These are phyloP conservation scores for Euphorbia lathyris DNA, from an alignment of 345 rosid genomes.

Conservation along the genomic window DNA sequence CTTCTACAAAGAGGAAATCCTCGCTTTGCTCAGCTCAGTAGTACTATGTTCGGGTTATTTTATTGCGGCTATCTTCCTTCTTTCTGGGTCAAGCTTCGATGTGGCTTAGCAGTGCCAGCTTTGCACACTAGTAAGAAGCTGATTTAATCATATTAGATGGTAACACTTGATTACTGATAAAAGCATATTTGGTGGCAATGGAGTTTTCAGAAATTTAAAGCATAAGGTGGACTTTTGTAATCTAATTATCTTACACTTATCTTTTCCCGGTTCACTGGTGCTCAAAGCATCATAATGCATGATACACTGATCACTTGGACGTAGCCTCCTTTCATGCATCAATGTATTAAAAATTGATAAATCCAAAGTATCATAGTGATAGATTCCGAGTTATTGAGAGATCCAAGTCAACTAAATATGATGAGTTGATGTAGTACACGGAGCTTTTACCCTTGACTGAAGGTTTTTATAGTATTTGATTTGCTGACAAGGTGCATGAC, in stretches of 20 bases:
- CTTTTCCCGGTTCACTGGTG: background rate
- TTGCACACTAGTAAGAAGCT: conserved; percentile 66
- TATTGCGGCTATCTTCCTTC: conserved; percentile 92
- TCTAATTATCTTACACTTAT: background rate
- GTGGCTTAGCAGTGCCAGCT: conserved; percentile 78
- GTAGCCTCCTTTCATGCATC: background rate
- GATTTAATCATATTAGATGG: conserved; percentile 9
- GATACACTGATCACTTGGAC: background rate
- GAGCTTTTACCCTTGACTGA: background rate
- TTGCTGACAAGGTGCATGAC: background rate
- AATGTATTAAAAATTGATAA: background rate
- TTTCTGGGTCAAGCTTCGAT: conserved; percentile 92
- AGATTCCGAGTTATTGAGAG: background rate
- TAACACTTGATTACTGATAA: background rate
- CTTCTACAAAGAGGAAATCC: conserved; percentile 86
- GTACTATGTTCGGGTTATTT: conserved; percentile 84
- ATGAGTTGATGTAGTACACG: background rate
- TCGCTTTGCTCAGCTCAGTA: conserved; percentile 88
- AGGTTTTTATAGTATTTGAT: background rate
- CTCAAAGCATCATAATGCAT: background rate
- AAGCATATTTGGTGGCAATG: background rate
- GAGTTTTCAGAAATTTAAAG: background rate
- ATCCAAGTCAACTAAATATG: background rate
- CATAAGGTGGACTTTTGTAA: background rate
- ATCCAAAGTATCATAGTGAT: background rate